These are phyloP conservation scores for Kurtzmaniella natalensis DNA, from an alignment of 1,139 yeast species.

Conservation along the genomic window DNA sequence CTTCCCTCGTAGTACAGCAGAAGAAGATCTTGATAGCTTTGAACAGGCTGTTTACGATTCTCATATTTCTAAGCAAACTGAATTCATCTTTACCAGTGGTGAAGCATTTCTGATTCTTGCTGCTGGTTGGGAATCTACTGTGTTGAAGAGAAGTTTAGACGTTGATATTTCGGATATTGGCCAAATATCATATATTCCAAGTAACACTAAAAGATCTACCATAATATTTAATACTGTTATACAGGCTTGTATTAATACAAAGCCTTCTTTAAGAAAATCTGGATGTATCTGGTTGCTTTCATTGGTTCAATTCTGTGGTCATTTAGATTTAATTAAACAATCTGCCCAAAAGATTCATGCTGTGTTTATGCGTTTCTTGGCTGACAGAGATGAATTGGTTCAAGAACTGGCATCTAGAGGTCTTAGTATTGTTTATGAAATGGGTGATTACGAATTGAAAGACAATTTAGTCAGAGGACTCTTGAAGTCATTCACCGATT, in stretches of 20 bases:
- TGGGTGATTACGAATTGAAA: constrained; percentile 65
- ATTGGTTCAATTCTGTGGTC: constrained; percentile 68
- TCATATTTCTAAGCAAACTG: constrained; percentile 66
- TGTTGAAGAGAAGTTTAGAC: constrained; percentile 49
- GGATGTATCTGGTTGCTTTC: constrained; percentile 87
- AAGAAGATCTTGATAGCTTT: constrained; percentile 23
- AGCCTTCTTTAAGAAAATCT: constrained; percentile 70
- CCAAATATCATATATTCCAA: constrained; percentile 14
- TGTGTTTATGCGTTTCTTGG: constrained; percentile 69
- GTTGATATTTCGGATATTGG: constrained; percentile 5
- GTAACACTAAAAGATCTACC: constrained; percentile 21
- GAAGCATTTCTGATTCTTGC: constrained; percentile 75
- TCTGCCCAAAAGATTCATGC: constrained; percentile 59
- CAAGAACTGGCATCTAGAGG: constrained; percentile 95
- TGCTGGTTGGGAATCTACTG: constrained; percentile 71
- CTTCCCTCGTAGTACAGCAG: constrained; percentile 12
- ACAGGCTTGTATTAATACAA: constrained; percentile 54
- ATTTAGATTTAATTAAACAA: constrained; percentile 35
- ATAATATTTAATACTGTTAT: constrained; percentile 46
- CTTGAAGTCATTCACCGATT: constrained; percentile 73
- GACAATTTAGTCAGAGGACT: constrained; percentile 75
- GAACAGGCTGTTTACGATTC: constrained; percentile 53
- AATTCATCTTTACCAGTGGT: constrained; percentile 73
- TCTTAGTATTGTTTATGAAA: constrained; percentile 72
- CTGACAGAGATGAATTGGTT: constrained; percentile 75